Conservation (phyloP, 2,329 filamentous ascomycete genomes). For the Xylariales sp. region DNA sequence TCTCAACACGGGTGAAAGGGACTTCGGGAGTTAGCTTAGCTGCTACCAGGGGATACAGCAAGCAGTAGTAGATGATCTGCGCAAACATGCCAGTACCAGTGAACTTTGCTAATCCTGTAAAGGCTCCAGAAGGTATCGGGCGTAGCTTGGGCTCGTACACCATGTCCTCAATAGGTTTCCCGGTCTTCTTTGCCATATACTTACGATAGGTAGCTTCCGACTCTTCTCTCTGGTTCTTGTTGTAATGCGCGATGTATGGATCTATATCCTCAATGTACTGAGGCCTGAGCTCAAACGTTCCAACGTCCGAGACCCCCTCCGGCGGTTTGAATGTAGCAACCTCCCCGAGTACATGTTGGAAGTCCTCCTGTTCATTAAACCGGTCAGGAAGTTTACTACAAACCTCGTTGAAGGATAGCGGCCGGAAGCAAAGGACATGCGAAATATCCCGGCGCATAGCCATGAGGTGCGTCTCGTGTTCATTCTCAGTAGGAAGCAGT, state of each 20-base stretch:
- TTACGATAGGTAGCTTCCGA: slow-evolving; percentile 85
- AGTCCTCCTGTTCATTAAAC: slow-evolving; percentile 83
- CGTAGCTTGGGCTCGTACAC: slow-evolving; percentile 86
- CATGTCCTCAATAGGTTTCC: slow-evolving; percentile 74
- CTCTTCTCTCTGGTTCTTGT: slow-evolving; percentile 94
- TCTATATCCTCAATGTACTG: slow-evolving; percentile 85
- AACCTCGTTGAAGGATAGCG: slow-evolving; percentile 90
- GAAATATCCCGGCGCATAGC: slow-evolving; percentile 84
- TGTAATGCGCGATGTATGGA: slow-evolving; percentile 94
- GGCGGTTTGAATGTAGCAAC: slow-evolving; percentile 88
- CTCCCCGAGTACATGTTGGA: slow-evolving; percentile 76
- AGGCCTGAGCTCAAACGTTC: slow-evolving; percentile 87
- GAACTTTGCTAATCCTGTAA: slow-evolving; percentile 70
- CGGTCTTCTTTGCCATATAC: slow-evolving; percentile 81
- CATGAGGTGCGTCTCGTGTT: slow-evolving; percentile 59
- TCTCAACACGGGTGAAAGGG: slow-evolving; percentile 78
- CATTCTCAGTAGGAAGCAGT: slow-evolving; percentile 64
- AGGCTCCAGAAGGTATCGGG: slow-evolving; percentile 71
- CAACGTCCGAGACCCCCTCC: slow-evolving; percentile 86
- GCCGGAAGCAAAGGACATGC: slow-evolving; percentile 94
- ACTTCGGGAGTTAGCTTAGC: slow-evolving; percentile 67
- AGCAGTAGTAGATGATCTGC: slow-evolving; percentile 82
- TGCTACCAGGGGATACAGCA: slow-evolving; percentile 74
- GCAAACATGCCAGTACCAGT: slow-evolving; percentile 82
- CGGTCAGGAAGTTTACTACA: slow-evolving; percentile 82